Conservation (phyloP, 2,329 filamentous ascomycete genomes). For the Talaromyces amestolkiae region DNA sequence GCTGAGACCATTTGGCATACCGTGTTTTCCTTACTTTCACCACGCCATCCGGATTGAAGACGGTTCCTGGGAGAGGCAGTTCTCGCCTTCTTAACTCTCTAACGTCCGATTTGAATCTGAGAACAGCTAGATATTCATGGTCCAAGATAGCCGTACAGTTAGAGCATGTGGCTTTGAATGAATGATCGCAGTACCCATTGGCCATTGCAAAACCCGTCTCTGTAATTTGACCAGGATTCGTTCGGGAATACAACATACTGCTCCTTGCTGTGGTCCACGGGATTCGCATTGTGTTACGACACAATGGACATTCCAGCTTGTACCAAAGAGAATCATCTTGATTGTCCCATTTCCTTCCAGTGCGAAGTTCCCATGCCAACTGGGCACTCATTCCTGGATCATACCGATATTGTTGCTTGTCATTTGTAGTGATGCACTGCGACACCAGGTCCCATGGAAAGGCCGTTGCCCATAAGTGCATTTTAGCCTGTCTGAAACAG, state of each 20-base stretch:
- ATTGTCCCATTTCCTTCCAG: slow-evolving; percentile 7
- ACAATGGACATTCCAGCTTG: slow-evolving; percentile 2
- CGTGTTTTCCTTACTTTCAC: slow-evolving; percentile 18
- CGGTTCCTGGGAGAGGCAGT: too few species aligned
- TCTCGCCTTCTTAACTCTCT: too few species aligned
- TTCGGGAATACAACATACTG: too few species aligned
- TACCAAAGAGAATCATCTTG: background rate
- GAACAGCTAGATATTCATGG: too few species aligned
- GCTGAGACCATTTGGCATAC: slow-evolving; percentile 1
- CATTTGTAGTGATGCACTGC: slow-evolving; percentile 44
- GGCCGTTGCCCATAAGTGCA: slow-evolving; percentile 56
- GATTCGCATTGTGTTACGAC: background rate
- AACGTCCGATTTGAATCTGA: too few species aligned
- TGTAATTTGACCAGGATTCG: too few species aligned
- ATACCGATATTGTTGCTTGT: slow-evolving; percentile 1
- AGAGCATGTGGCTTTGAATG: slow-evolving; percentile 39
- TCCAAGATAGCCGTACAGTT: too few species aligned
- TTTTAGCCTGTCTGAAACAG: slow-evolving; percentile 55
- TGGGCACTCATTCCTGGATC: background rate
- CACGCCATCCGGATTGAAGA: too few species aligned
- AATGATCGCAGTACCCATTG: slow-evolving; percentile 34
- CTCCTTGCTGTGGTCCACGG: slow-evolving; percentile 4
- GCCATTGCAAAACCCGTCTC: slow-evolving; percentile 7
- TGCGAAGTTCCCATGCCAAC: background rate
- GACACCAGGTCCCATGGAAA: slow-evolving; percentile 65